A percentile compares a stretch with the other conserved stretches of the same genome.
These are phyloP conservation scores for Trichophaea hybrida DNA, from an alignment of 2,329 filamentous ascomycete genomes.

Conservation along the genomic window DNA sequence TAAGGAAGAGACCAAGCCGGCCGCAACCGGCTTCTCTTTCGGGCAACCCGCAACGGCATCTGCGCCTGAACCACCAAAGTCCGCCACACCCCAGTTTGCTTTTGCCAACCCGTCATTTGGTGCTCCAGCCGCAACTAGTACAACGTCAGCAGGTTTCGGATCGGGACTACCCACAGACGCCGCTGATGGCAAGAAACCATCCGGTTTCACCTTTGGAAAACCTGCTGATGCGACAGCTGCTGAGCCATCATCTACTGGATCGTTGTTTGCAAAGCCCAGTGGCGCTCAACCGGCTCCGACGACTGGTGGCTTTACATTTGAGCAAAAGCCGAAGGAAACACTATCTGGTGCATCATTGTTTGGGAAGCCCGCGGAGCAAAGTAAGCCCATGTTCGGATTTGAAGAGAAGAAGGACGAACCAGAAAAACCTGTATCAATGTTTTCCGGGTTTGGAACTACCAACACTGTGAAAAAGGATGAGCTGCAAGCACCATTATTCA, in stretches of 20 bases:
- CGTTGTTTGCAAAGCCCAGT: not conserved
- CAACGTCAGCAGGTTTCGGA: not conserved
- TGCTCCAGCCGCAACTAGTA: not conserved
- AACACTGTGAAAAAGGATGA: conserved; percentile 1
- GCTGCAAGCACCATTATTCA: not conserved
- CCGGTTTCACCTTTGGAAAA: not conserved
- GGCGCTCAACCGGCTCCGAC: not conserved
- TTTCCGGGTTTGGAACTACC: not conserved
- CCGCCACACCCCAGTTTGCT: not conserved
- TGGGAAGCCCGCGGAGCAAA: conserved; percentile 9
- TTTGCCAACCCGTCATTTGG: not conserved
- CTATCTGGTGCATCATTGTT: conserved; percentile 8
- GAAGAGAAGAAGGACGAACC: not conserved
- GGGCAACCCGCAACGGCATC: not conserved
- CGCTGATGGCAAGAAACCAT: not conserved
- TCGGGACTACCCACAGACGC: not conserved
- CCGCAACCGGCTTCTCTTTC: not conserved
- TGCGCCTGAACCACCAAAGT: not conserved
- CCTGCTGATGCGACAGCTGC: not conserved
- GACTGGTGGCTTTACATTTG: not conserved
- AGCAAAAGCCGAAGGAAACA: not conserved
- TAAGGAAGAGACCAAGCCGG: not conserved
- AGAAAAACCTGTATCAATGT: not conserved
- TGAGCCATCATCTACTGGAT: not conserved
- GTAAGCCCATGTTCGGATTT: conserved; percentile 4